Conservation (phyloP, 2,329 filamentous ascomycete species). For the Ophiostoma sp. region DNA sequence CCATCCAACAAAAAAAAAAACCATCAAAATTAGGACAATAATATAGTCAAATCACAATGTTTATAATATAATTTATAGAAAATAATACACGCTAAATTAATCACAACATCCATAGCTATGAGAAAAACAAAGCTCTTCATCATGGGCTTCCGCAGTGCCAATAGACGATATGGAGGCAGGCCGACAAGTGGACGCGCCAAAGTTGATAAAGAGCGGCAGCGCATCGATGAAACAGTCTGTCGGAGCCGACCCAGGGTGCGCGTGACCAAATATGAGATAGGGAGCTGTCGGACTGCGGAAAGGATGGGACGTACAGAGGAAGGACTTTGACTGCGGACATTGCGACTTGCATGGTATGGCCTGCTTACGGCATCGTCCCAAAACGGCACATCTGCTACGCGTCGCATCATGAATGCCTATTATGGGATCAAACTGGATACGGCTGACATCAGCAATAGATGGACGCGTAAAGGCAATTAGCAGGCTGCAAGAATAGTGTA, state of each 20-base stretch:
- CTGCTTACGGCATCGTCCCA: neutral
- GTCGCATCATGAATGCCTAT: neutral
- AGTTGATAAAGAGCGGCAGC: conserved; percentile 11
- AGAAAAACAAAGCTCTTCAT: too few relatives aligned
- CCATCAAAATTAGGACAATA: too few relatives aligned
- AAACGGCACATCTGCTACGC: neutral
- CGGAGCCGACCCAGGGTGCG: conserved; percentile 11
- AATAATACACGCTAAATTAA: too few relatives aligned
- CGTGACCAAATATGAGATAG: neutral
- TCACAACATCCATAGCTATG: too few relatives aligned
- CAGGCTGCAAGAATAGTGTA: neutral
- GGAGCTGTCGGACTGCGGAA: conserved; percentile 8
- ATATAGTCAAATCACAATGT: too few relatives aligned
- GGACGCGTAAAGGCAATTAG: neutral
- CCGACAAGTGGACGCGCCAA: neutral
- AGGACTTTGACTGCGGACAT: conserved; percentile 6
- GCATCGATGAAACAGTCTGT: neutral
- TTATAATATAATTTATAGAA: too few relatives aligned
- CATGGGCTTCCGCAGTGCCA: conserved; percentile 4
- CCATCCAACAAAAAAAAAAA: too few relatives aligned
- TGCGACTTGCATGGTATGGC: neutral
- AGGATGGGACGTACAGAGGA: neutral
- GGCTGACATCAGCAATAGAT: neutral
- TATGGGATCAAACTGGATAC: neutral
- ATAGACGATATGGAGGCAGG: neutral